Evolutionary conservation across 345 rosid genomes (phyloP).

Genomic region (Lumnitzera littorea): DNA sequence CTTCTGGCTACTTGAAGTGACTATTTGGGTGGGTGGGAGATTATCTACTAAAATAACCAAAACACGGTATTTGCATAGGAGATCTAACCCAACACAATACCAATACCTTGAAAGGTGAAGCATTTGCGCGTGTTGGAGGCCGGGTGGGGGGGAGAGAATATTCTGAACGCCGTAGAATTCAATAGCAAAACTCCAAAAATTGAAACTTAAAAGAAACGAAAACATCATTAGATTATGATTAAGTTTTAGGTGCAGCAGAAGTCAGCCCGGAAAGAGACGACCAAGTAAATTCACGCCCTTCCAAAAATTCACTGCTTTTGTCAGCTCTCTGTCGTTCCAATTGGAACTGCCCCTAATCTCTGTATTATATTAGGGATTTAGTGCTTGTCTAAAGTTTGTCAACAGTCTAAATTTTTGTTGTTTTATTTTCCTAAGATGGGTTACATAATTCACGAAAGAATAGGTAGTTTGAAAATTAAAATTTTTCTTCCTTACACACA

Average conservation of each 20-base stretch:
- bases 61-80: too few relatives aligned
- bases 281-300: conserved; percentile 31
- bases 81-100: too few relatives aligned
- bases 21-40: too few relatives aligned
- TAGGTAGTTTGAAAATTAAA: too few relatives aligned
- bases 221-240: conserved; percentile 91
- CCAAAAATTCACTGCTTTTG: conserved; percentile 78
- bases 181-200: conserved; percentile 71
- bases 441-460: too few relatives aligned
- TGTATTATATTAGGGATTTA: too few relatives aligned
- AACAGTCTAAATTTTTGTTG: too few relatives aligned
- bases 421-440: too few relatives aligned
- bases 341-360: background rate
- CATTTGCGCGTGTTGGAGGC: conserved; percentile 10
- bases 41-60: too few relatives aligned
- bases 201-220: conserved; percentile 31
- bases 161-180: conserved; percentile 69
- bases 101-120: conserved; percentile 10
- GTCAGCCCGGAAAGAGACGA: conserved; percentile 86
- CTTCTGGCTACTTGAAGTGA: too few relatives aligned
- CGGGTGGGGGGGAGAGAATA: conserved; percentile 82
- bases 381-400: too few relatives aligned
- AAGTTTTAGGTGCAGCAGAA: conserved; percentile 32
- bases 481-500: too few relatives aligned
- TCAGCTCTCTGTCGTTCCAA: conserved; percentile 59